phyloP scores from a whole-genome alignment of 192 early-diverging fungal genomes.

The Backusella parvicylindrica region DNA sequence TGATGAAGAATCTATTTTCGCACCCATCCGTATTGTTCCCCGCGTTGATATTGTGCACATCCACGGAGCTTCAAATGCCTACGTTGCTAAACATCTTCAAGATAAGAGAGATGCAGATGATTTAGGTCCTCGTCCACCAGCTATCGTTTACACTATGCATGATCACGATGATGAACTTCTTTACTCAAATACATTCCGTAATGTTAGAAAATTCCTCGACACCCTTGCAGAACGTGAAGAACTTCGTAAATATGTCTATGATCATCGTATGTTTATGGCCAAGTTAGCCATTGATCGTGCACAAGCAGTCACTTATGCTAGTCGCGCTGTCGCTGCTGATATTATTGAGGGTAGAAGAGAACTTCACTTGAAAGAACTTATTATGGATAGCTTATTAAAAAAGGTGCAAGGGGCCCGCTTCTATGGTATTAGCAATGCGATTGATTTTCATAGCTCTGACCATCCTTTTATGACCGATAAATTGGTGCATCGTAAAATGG shows the following conservation, averaged over 20 bases:
- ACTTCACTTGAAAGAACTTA: conserved; percentile 52
- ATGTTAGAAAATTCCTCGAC: conserved; percentile 49
- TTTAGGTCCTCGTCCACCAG: conserved; percentile 43
- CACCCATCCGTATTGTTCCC: conserved; percentile 13
- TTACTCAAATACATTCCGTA: conserved; percentile 44
- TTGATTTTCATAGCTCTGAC: conserved; percentile 36
- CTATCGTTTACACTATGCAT: conserved; percentile 56
- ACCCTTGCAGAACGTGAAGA: conserved; percentile 21
- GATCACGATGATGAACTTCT: conserved; percentile 55
- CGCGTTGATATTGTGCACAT: conserved; percentile 52
- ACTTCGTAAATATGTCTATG: conserved; percentile 40
- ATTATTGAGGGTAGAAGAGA: conserved; percentile 49
- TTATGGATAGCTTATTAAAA: conserved; percentile 46
- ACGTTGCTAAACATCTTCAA: conserved; percentile 43
- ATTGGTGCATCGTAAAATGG: conserved; percentile 32
- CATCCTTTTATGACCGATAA: conserved; percentile 42
- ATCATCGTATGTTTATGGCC: conserved; percentile 47
- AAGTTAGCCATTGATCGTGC: conserved; percentile 46
- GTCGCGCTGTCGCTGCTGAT: conserved; percentile 46
- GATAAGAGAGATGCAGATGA: conserved; percentile 16
- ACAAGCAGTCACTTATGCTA: conserved; percentile 47
- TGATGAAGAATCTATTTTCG: conserved; percentile 50
- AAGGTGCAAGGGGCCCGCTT: conserved; percentile 46
- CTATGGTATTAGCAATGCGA: conserved; percentile 50
- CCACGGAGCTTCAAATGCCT: conserved; percentile 54